These are phyloP conservation scores for Penicillium angulare DNA, from an alignment of 495 filamentous ascomycete species.

Conservation along the genomic window DNA sequence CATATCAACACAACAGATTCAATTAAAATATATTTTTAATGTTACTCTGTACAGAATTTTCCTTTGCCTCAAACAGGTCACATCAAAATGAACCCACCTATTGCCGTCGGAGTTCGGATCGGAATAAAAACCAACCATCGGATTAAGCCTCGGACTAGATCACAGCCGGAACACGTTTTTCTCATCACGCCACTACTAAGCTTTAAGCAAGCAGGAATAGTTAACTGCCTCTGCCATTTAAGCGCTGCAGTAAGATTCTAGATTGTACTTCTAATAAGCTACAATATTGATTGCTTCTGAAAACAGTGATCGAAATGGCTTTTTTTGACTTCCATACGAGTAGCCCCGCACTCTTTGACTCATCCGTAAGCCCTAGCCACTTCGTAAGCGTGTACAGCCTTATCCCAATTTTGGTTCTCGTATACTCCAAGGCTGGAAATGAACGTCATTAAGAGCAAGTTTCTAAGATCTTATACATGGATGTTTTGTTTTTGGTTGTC, in stretches of 20 bases:
- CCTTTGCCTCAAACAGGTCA: neutral
- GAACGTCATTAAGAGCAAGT: neutral
- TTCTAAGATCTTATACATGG: too few species aligned
- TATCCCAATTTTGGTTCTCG: neutral
- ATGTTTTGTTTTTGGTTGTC: neutral
- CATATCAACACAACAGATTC: too few species aligned
- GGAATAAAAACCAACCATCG: neutral
- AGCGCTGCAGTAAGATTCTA: neutral
- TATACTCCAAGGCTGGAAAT: neutral
- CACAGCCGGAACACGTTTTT: neutral
- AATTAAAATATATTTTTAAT: neutral
- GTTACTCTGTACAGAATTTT: neutral
- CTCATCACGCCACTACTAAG: conserved; percentile 6
- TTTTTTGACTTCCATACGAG: neutral
- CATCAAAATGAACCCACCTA: neutral
- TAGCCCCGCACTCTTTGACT: neutral
- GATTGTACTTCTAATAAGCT: too few species aligned
- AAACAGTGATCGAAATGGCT: neutral
- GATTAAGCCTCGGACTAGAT: conserved; percentile 7
- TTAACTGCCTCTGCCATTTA: too few species aligned
- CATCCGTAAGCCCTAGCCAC: neutral
- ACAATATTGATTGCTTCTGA: neutral
- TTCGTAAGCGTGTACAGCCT: neutral
- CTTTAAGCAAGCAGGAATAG: neutral
- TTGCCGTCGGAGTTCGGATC: neutral